Base-by-base conservation (phyloP, 2,329 filamentous ascomycete genomes). In the Aspergillus pseudotamarii region DNA sequence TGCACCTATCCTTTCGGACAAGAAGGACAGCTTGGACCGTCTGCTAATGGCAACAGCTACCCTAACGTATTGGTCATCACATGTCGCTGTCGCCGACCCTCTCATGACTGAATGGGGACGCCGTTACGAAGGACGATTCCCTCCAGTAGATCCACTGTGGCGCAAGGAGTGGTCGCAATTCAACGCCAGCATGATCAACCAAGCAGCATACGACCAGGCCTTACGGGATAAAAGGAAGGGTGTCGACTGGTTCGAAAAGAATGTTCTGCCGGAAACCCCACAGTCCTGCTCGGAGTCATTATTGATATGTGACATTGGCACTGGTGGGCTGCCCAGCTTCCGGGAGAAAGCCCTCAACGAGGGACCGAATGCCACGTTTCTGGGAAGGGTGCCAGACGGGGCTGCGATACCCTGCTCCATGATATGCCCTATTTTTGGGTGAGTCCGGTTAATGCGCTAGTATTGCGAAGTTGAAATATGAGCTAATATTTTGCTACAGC, bases 231-330 rank as follows among this genome's bases (percentile, higher is more conserved):
- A 62, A 26, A 51, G 59, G 6, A n/a, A 4, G 23, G 43, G 48
- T 2, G 58, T 62, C 4, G 43, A 60, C 14, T 66, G 75, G 75
- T 75, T 76, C 59, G 74, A 75, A 58, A 55, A 51, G 1, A 57
- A 69, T 36, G 64, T 76, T 11, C 66, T 75, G 4, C 21, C 54
- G 9, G 64, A 66, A 23, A 66, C 61, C 10, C 12, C 46, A 9
- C 48, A 68, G 1, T 62, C 68, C 9, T 77, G 75, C 66, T 75
- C 73, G 6, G 68, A 72, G 1, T 61, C 68, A 5, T 21, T 76
- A 28, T 59, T 76, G 14, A 36, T 77, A 8, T 76, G 75, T 57
- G 64, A 70, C 28, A 59, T 61, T 19, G 65, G 64, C 16, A 66
- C 72, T 8, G 75, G 75, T 3, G 66, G 66, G 1, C n/a, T 66